Evolutionary conservation across 352 stramenopile species (phyloP).

Genomic region (Pythium folliculosum): DNA sequence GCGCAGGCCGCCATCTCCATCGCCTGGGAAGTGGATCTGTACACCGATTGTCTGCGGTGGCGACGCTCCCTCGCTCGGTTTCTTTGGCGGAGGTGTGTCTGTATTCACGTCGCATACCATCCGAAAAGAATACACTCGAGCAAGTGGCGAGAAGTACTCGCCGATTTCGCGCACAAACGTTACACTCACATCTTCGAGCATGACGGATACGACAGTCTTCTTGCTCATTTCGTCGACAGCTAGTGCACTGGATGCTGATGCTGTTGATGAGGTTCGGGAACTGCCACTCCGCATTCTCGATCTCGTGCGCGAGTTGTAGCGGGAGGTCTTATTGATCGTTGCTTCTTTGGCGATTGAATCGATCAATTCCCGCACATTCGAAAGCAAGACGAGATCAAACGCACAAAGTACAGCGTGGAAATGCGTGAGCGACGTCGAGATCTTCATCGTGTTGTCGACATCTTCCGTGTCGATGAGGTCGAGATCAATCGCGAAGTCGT

Average conservation of each 20-base stretch:
- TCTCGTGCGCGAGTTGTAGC: slow-evolving; percentile 17
- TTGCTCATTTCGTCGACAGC: slow-evolving; percentile 13
- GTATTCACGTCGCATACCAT: slow-evolving; percentile 65
- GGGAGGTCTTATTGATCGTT: background rate
- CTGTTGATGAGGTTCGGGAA: slow-evolving; percentile 8
- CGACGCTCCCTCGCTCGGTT: background rate
- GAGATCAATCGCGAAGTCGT: slow-evolving; percentile 74
- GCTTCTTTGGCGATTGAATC: slow-evolving; percentile 22
- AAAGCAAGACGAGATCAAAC: slow-evolving; percentile 56
- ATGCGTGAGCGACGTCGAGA: slow-evolving; percentile 64
- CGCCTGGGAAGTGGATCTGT: slow-evolving; percentile 60
- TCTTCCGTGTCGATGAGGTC: slow-evolving; percentile 57
- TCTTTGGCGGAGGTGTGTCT: slow-evolving; percentile 22
- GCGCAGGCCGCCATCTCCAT: slow-evolving; percentile 42
- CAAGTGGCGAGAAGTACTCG: slow-evolving; percentile 71
- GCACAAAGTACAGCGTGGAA: slow-evolving; percentile 69
- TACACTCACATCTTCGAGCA: slow-evolving; percentile 67
- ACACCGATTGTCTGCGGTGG: slow-evolving; percentile 33
- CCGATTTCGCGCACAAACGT: slow-evolving; percentile 77
- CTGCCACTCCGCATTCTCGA: slow-evolving; percentile 3
- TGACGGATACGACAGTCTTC: slow-evolving; percentile 46
- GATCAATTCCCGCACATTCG: slow-evolving; percentile 24
- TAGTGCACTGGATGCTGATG: background rate
- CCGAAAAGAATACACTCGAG: slow-evolving; percentile 62
- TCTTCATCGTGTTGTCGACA: slow-evolving; percentile 42